These are phyloP conservation scores for Salvia rosmarinus DNA, from an alignment of 257 asterid species.

Conservation along the genomic window DNA sequence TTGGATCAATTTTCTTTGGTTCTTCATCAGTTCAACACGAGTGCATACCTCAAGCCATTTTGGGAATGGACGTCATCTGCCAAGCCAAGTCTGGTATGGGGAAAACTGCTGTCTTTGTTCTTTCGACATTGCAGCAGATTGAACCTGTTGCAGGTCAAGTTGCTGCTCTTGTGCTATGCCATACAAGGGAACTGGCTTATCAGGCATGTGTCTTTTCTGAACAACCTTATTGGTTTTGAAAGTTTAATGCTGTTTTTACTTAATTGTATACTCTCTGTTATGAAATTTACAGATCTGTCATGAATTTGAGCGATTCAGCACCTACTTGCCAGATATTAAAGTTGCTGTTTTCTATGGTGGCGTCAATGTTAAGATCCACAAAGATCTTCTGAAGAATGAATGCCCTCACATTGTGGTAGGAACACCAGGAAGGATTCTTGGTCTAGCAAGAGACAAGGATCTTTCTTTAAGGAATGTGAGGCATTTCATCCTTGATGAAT, in stretches of 20 bases:
- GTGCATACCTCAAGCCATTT: slow-evolving; percentile 92
- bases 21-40: slow-evolving; percentile 95
- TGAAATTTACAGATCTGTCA: slow-evolving; percentile 72
- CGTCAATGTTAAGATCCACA: slow-evolving; percentile 73
- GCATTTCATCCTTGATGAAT: slow-evolving; percentile 88
- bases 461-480: slow-evolving; percentile 79
- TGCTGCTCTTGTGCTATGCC: slow-evolving; percentile 84
- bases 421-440: slow-evolving; percentile 88
- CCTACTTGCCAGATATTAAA: slow-evolving; percentile 73
- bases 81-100: slow-evolving; percentile 99
- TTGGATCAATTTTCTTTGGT: slow-evolving; percentile 72
- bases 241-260: slow-evolving; percentile 15
- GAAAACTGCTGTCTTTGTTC: slow-evolving; percentile 91
- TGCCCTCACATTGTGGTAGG: slow-evolving; percentile 93
- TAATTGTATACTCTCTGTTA: slow-evolving; percentile 12
- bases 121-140: slow-evolving; percentile 86
- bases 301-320: slow-evolving; percentile 89
- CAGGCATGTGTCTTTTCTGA: slow-evolving; percentile 52
- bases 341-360: slow-evolving; percentile 93
- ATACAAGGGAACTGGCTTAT: slow-evolving; percentile 93
- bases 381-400: slow-evolving; percentile 87
- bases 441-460: slow-evolving; percentile 79
- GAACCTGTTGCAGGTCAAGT: slow-evolving; percentile 89
- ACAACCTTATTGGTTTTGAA: not conserved
- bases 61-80: slow-evolving; percentile 94